phyloP scores from a whole-genome alignment of 495 filamentous ascomycete genomes.

The Hypoxylon cercidicola region DNA sequence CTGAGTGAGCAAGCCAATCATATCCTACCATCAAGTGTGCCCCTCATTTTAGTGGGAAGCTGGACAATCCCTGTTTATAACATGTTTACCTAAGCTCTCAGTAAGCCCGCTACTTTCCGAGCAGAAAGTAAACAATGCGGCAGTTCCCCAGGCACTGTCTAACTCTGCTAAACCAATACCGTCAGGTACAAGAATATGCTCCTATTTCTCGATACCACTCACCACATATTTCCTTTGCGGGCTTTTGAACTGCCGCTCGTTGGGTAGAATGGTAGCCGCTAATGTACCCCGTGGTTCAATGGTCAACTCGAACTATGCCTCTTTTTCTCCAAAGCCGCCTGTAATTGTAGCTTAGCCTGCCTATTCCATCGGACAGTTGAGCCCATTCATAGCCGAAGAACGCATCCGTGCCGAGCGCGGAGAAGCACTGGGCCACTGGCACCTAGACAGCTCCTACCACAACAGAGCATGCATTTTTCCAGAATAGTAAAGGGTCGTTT shows the following conservation, averaged over 20 bases:
- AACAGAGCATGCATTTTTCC: not conserved
- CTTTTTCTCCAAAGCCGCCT: slow-evolving; percentile 7
- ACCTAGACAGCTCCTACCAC: not conserved
- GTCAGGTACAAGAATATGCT: not conserved
- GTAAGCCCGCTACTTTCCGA: slow-evolving; percentile 26
- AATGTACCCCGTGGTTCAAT: slow-evolving; percentile 28
- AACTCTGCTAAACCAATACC: not conserved
- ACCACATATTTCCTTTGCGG: not conserved
- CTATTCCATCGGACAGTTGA: slow-evolving; percentile 9
- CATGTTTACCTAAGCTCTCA: slow-evolving; percentile 15
- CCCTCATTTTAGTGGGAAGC: slow-evolving; percentile 18
- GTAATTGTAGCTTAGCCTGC: not conserved
- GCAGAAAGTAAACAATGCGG: slow-evolving; percentile 16
- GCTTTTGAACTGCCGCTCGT: slow-evolving; percentile 14
- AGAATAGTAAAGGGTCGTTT: not conserved
- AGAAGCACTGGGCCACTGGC: slow-evolving; percentile 15
- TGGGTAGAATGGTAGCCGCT: slow-evolving; percentile 8
- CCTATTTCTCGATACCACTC: too few species aligned
- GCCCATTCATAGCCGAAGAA: slow-evolving; percentile 40
- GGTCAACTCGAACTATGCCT: not conserved
- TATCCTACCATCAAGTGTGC: not conserved
- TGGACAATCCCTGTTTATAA: slow-evolving; percentile 7
- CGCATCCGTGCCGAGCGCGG: slow-evolving; percentile 41
- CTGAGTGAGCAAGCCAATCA: not conserved
- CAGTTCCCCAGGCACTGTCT: slow-evolving; percentile 16